Conservation (phyloP, 805 yeast species). For the Saccharomycopsis vini region DNA sequence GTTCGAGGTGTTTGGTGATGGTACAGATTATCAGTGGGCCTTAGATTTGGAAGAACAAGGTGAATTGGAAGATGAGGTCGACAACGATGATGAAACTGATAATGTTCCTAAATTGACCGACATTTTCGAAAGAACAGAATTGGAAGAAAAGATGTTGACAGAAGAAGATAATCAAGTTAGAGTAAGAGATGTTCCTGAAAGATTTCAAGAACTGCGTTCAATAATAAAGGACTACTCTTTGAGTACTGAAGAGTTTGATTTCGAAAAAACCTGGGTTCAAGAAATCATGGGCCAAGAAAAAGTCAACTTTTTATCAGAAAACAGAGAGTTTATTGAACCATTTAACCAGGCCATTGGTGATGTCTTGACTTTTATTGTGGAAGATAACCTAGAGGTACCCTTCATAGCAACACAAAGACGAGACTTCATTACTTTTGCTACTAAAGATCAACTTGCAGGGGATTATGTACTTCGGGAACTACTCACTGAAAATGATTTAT, state of each 20-base stretch:
- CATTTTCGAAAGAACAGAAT: conserved; percentile 90
- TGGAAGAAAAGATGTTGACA: conserved; percentile 83
- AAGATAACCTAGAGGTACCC: conserved; percentile 83
- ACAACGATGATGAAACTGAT: conserved; percentile 32
- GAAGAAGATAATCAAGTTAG: conserved; percentile 86
- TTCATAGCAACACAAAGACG: conserved; percentile 93
- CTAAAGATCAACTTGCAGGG: conserved; percentile 36
- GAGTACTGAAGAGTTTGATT: conserved; percentile 54
- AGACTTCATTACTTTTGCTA: conserved; percentile 65
- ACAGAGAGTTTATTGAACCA: conserved; percentile 31
- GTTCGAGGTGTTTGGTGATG: conserved; percentile 94
- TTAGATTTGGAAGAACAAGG: conserved; percentile 63
- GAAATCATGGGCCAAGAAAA: conserved; percentile 54
- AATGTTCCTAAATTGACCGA: conserved; percentile 48
- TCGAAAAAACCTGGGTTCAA: conserved; percentile 78
- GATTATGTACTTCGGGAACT: conserved; percentile 34
- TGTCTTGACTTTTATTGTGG: conserved; percentile 61
- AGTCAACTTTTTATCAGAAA: conserved; percentile 29
- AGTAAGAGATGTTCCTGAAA: conserved; percentile 82
- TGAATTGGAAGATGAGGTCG: conserved; percentile 19
- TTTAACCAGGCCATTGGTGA: conserved; percentile 64
- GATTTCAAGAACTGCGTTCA: conserved; percentile 72
- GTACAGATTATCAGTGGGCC: conserved; percentile 97
- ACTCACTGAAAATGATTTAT: conserved; percentile 74
- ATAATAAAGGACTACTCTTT: conserved; percentile 50